phyloP scores from a whole-genome alignment of 352 stramenopile genomes.

The Phytophthora pseudosyringae region DNA sequence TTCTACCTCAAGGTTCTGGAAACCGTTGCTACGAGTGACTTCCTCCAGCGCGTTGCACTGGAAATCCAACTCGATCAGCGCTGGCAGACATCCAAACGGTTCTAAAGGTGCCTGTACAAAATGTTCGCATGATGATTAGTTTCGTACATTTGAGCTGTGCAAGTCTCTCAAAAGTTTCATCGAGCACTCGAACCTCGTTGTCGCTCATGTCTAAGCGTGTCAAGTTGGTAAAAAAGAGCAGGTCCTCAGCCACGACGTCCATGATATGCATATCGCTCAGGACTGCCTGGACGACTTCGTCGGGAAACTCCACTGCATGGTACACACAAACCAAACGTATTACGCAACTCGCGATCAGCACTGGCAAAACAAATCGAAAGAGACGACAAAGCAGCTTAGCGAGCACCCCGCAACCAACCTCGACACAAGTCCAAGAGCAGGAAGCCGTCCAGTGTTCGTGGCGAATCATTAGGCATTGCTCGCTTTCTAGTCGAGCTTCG shows the following conservation, averaged over 20 bases:
- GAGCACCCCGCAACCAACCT: conserved; percentile 36
- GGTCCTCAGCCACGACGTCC: conserved; percentile 68
- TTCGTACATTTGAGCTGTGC: neutral
- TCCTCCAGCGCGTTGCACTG: conserved; percentile 79
- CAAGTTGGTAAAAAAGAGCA: conserved; percentile 84
- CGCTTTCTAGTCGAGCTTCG: conserved; percentile 21
- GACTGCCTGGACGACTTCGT: conserved; percentile 71
- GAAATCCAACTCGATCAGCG: conserved; percentile 75
- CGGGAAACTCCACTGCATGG: conserved; percentile 74
- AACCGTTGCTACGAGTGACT: conserved; percentile 55
- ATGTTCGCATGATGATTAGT: neutral
- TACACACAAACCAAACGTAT: neutral
- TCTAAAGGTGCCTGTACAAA: conserved; percentile 56
- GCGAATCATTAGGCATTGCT: conserved; percentile 33
- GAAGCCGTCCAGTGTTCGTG: conserved; percentile 76
- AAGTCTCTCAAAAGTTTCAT: neutral
- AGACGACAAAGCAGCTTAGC: neutral
- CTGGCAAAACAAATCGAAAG: neutral
- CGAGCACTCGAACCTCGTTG: conserved; percentile 60
- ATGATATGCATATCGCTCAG: conserved; percentile 68
- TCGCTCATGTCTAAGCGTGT: conserved; percentile 81
- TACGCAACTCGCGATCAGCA: neutral
- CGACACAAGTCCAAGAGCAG: conserved; percentile 77
- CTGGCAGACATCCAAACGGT: conserved; percentile 68
- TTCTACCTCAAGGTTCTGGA: conserved; percentile 66